phyloP scores from a whole-genome alignment of 139 green algal genomes.

The Desmodesmus armatus region DNA sequence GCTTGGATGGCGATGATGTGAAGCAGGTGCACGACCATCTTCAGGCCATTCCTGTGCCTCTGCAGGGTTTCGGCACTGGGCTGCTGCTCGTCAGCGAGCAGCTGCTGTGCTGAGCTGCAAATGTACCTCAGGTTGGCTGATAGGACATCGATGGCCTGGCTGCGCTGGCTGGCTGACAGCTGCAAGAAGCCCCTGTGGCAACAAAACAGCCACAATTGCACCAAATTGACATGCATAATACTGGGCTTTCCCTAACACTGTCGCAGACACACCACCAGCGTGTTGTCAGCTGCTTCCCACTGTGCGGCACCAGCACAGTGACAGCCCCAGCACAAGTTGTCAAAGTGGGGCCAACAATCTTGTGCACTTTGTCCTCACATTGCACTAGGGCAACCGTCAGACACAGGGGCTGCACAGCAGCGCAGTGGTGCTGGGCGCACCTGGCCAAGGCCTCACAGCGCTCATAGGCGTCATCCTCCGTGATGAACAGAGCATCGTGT shows the following conservation, averaged over 20 bases:
- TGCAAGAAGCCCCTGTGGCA: slow-evolving; percentile 2
- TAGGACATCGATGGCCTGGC: slow-evolving; percentile 7
- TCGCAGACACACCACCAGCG: no score
- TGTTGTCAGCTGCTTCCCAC: no score
- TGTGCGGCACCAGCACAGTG: neutral
- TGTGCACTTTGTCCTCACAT: no score
- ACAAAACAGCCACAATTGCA: neutral
- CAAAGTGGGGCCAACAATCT: neutral
- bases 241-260: no score
- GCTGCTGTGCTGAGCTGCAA: slow-evolving; percentile 10
- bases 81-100: slow-evolving; percentile 17
- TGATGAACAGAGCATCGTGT: slow-evolving; percentile 36
- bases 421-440: neutral
- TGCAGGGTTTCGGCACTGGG: neutral
- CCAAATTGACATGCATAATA: no score
- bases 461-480: slow-evolving; percentile 32
- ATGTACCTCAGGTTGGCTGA: slow-evolving; percentile 19
- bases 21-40: slow-evolving; percentile 39
- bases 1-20: slow-evolving; percentile 29
- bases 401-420: neutral
- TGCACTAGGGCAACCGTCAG: neutral
- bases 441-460: slow-evolving; percentile 30
- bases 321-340: neutral
- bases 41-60: slow-evolving; percentile 25
- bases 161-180: neutral